These are phyloP conservation scores for Microsporum canis DNA, from an alignment of 2,329 filamentous ascomycete species.

Conservation along the genomic window DNA sequence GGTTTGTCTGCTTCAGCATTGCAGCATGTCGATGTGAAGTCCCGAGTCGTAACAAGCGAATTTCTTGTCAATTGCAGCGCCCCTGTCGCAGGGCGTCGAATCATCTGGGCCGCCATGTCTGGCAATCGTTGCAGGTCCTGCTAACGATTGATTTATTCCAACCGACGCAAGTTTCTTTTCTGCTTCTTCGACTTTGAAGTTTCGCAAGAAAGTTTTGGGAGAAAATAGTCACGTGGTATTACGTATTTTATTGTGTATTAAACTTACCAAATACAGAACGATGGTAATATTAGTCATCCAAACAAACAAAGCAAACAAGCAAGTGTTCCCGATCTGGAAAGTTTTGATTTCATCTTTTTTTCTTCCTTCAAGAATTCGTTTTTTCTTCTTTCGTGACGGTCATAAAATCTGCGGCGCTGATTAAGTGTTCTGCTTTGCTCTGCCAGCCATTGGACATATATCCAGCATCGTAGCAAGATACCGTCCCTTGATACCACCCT, in stretches of 20 bases:
- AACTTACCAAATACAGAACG: neutral
- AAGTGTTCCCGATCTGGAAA: neutral
- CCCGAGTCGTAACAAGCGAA: neutral
- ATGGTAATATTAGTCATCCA: neutral
- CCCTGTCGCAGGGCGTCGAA: neutral
- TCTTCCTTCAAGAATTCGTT: neutral
- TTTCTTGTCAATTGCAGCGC: constrained; percentile 4
- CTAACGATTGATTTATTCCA: neutral
- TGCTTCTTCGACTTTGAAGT: neutral
- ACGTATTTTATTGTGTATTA: neutral
- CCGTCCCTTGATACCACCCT: neutral
- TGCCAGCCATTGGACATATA: too few species aligned
- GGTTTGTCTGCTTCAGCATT: neutral
- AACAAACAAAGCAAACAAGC: neutral
- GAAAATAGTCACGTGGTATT: neutral
- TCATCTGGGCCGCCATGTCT: neutral
- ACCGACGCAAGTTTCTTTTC: neutral
- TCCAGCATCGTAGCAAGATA: neutral
- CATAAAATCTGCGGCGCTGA: too few species aligned
- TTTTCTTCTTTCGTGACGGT: too few species aligned
- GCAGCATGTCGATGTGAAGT: constrained; percentile 4
- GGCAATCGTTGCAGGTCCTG: neutral
- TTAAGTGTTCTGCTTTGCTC: too few species aligned
- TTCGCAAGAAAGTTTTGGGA: constrained; percentile 1
- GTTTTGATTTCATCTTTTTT: neutral